These are phyloP conservation scores for Hymenoscyphus fraxineus DNA, from an alignment of 2,329 filamentous ascomycete species.

Conservation along the genomic window DNA sequence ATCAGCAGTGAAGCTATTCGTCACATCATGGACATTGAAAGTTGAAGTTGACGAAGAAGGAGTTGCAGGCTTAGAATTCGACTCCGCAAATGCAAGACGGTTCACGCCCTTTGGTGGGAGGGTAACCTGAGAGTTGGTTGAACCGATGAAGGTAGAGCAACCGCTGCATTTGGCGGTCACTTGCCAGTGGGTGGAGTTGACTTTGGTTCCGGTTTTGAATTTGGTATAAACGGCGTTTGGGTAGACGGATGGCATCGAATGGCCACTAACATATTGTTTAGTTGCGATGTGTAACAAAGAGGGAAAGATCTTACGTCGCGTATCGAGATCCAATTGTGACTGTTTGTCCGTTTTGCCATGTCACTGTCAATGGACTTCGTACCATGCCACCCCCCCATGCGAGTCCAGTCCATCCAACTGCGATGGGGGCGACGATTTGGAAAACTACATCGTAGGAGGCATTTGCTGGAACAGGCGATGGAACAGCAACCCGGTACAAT, in stretches of 20 bases:
- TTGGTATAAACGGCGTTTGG: slow-evolving; percentile 11
- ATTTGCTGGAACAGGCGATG: slow-evolving; percentile 10
- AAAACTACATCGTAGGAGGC: slow-evolving; percentile 16
- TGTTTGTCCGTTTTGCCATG: slow-evolving; percentile 15
- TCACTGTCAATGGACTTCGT: slow-evolving; percentile 15
- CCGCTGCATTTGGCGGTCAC: slow-evolving; percentile 21
- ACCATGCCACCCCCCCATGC: slow-evolving; percentile 21
- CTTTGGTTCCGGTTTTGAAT: slow-evolving; percentile 18
- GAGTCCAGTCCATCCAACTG: slow-evolving; percentile 18
- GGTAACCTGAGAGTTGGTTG: background rate
- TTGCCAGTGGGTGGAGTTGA: slow-evolving; percentile 18
- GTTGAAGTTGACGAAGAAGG: slow-evolving; percentile 5
- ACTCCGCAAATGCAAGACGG: slow-evolving; percentile 15
- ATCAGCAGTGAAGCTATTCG: slow-evolving; percentile 14
- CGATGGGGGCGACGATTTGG: slow-evolving; percentile 17
- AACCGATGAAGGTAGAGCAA: slow-evolving; percentile 13
- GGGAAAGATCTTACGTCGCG: slow-evolving; percentile 13
- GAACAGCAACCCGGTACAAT: slow-evolving; percentile 16
- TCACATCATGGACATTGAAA: slow-evolving; percentile 17
- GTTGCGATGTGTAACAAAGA: background rate
- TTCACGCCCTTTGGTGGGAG: slow-evolving; percentile 13
- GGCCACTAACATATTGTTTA: background rate
- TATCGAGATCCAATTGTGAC: slow-evolving; percentile 13
- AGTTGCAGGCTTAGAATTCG: slow-evolving; percentile 8
- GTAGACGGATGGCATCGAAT: slow-evolving; percentile 9